phyloP scores from a whole-genome alignment of 345 rosid species.

The Toxicodendron radicans region DNA sequence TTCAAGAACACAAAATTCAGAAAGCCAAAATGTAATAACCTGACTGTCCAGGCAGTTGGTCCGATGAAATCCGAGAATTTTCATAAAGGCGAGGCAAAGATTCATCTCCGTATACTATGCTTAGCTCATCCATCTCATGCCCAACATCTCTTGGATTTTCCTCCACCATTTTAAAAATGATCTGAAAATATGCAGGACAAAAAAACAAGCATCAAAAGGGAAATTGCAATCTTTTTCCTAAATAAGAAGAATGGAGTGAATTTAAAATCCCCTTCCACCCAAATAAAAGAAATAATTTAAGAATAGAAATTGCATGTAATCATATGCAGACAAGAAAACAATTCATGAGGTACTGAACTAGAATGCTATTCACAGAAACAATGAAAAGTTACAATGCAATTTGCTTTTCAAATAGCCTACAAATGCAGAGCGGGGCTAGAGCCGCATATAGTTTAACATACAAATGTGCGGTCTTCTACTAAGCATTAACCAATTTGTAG shows the following conservation, averaged over 20 bases:
- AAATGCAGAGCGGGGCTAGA: neutral
- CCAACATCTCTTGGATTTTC: constrained; percentile 98
- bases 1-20: neutral
- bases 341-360: too few relatives aligned
- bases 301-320: neutral
- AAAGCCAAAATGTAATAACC: constrained; percentile 35
- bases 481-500: neutral
- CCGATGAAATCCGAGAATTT: constrained; percentile 88
- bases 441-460: too few relatives aligned
- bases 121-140: constrained; percentile 92
- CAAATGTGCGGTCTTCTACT: too few relatives aligned
- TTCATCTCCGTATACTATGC: constrained; percentile 91
- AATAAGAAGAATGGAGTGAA: too few relatives aligned
- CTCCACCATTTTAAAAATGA: constrained; percentile 96
- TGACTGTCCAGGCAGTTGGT: constrained; percentile 82
- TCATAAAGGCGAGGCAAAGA: constrained; percentile 90
- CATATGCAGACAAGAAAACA: neutral
- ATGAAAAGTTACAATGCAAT: too few relatives aligned
- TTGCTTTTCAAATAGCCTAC: neutral
- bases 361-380: too few relatives aligned
- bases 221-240: too few relatives aligned
- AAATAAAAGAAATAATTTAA: neutral
- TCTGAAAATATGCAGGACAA: constrained; percentile 43
- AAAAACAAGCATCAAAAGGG: constrained; percentile 16
- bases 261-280: neutral